These are phyloP conservation scores for Hibiscus mutabilis DNA, from an alignment of 345 rosid species.

Conservation along the genomic window DNA sequence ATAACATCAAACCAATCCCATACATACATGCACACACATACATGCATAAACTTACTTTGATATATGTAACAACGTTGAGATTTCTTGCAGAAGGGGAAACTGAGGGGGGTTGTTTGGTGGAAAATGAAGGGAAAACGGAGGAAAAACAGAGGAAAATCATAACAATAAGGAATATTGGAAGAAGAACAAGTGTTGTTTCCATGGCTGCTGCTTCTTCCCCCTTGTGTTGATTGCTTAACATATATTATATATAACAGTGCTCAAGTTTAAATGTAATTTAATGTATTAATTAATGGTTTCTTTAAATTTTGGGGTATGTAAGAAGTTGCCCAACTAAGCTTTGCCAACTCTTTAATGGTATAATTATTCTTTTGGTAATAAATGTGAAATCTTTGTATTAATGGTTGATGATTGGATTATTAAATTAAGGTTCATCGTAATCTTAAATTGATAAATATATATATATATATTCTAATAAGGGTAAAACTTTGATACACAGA, in stretches of 20 bases:
- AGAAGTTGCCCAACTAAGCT: background rate
- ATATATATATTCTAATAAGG: too few relatives aligned
- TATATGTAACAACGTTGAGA: background rate
- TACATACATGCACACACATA: background rate
- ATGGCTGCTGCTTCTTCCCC: background rate
- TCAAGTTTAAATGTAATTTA: too few relatives aligned
- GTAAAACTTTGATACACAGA: too few relatives aligned
- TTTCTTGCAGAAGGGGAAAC: background rate
- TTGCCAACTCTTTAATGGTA: background rate
- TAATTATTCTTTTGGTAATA: background rate
- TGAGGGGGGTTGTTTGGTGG: background rate
- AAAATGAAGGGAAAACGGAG: background rate
- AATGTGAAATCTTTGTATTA: background rate
- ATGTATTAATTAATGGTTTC: too few relatives aligned
- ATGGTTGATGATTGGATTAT: background rate
- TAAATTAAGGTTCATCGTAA: background rate
- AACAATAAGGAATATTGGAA: background rate
- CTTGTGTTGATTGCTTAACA: too few relatives aligned
- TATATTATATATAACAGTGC: too few relatives aligned
- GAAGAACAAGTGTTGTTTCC: background rate
- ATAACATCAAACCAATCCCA: background rate
- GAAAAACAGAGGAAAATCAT: background rate
- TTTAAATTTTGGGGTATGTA: background rate
- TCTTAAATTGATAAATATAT: too few relatives aligned
- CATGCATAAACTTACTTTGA: background rate